Base-by-base conservation (phyloP, 2,329 filamentous ascomycete species). In the Neurospora crassa region DNA sequence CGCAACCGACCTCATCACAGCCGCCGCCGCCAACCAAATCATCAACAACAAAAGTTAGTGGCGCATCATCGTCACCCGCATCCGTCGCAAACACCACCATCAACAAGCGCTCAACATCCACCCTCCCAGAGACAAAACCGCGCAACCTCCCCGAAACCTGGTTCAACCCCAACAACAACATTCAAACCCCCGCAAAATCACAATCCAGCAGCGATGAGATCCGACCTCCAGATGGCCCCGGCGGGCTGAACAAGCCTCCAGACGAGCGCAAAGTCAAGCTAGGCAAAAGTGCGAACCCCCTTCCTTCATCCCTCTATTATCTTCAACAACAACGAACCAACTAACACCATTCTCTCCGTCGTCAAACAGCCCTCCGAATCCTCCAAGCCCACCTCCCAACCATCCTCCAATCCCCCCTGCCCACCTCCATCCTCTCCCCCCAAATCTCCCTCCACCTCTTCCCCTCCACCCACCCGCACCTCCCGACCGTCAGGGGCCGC, bases 401-500 rank as follows among this genome's bases (percentile, higher is more conserved):
- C 1, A 85, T 92, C 70, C 85, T 92, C 29, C 87, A 91, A 76
- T 87, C 87, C 0, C 90, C 89, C 1, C 83, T 91, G 6, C 90
- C 93, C 18, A 88, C 92, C 76, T 90, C 93, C 72, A 87, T 97
- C 73, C 89, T 96, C 74, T 89, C 91, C 53, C 90, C 92, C 42
- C 87, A 91, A 78, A 92, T 92, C 80, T 87, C 88, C 10, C 87
- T 91, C 59, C 87, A 90, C 79, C 87, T 92, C 74, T 92, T 92
- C 79, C 90, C 90, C 45, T 88, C 89, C 40, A 96, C 92, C 0
- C 92, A 96, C 77, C 93, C 92, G 2, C 91, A 95, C 79, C 92
- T 99, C 2, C 96, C 96, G 42, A 92, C 90, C n/a, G 96, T 98
- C 53, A 93, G 92, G 40, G 96, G 96, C 69, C 89, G 92, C 67